Evolutionary conservation across 768 basidiomycete species (phyloP).

Genomic region (Gyrodon lividus): DNA sequence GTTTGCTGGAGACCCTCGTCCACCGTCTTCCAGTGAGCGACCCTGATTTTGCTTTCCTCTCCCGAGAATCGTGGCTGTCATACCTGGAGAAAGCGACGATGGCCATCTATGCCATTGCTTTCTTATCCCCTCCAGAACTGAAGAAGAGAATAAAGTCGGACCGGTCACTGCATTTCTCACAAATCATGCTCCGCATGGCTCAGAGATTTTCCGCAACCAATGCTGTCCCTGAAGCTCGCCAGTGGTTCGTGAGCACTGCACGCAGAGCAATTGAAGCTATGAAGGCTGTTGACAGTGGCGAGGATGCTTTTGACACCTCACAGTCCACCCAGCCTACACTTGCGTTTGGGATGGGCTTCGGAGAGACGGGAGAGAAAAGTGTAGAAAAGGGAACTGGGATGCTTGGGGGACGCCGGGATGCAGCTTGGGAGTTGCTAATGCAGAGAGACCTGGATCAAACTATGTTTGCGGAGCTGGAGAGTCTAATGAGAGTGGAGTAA

Average conservation of each 20-base stretch:
- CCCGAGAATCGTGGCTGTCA: constrained; percentile 67
- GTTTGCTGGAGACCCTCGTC: constrained; percentile 67
- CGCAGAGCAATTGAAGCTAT: constrained; percentile 73
- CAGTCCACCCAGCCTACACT: constrained; percentile 59
- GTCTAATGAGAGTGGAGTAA: constrained; percentile 67
- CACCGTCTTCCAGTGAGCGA: constrained; percentile 82
- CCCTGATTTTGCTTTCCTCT: constrained; percentile 66
- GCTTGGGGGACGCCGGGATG: constrained; percentile 68
- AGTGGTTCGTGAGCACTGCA: constrained; percentile 51
- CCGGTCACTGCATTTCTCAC: constrained; percentile 63
- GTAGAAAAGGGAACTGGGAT: constrained; percentile 75
- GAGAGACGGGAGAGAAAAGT: constrained; percentile 64
- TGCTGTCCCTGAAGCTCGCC: constrained; percentile 50
- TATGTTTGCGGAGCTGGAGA: constrained; percentile 78
- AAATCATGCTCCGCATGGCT: constrained; percentile 69
- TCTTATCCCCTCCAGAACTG: constrained; percentile 73
- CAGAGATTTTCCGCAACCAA: constrained; percentile 55
- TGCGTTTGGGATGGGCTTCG: constrained; percentile 84
- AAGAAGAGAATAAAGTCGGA: constrained; percentile 70
- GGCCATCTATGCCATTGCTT: constrained; percentile 84
- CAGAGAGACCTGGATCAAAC: constrained; percentile 69
- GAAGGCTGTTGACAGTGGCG: constrained; percentile 74
- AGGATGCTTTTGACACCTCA: constrained; percentile 70
- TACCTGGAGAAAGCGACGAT: constrained; percentile 79
- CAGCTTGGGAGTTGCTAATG: constrained; percentile 72